phyloP scores from a whole-genome alignment of 2,329 filamentous ascomycete genomes.

The Aspergillus sp. region DNA sequence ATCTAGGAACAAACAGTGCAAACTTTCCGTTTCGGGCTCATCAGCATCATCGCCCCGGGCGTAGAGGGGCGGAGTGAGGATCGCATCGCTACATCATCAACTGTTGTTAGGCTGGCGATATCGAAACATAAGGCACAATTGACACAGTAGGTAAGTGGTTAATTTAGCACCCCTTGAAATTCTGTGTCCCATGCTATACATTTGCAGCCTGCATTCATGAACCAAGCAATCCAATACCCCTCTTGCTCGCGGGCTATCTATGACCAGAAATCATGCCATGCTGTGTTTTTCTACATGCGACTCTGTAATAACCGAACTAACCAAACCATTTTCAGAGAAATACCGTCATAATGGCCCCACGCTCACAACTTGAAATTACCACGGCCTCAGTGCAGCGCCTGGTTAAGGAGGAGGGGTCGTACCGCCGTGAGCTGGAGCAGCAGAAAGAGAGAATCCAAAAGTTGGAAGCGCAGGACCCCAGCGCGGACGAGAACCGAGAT shows the following conservation, averaged over 20 bases:
- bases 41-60: slow-evolving; percentile 14
- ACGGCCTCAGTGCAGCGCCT: slow-evolving; percentile 78
- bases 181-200: not conserved
- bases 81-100: not conserved
- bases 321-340: not conserved
- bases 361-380: slow-evolving; percentile 78
- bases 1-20: slow-evolving; percentile 25
- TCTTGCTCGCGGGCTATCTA: not conserved
- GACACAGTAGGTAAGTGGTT: not conserved
- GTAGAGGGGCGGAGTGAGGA: slow-evolving; percentile 15
- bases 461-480: slow-evolving; percentile 64
- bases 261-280: no score
- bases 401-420: slow-evolving; percentile 87
- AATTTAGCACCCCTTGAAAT: not conserved
- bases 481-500: slow-evolving; percentile 75
- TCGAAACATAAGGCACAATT: not conserved
- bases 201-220: not conserved
- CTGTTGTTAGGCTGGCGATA: not conserved
- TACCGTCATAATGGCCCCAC: slow-evolving; percentile 66
- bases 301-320: not conserved
- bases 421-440: slow-evolving; percentile 78
- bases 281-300: not conserved
- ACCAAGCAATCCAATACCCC: not conserved
- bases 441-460: slow-evolving; percentile 72
- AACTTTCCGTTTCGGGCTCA: slow-evolving; percentile 18